These are phyloP conservation scores for Umbelopsis vinacea DNA, from an alignment of 192 early-diverging fungal species.

Conservation along the genomic window DNA sequence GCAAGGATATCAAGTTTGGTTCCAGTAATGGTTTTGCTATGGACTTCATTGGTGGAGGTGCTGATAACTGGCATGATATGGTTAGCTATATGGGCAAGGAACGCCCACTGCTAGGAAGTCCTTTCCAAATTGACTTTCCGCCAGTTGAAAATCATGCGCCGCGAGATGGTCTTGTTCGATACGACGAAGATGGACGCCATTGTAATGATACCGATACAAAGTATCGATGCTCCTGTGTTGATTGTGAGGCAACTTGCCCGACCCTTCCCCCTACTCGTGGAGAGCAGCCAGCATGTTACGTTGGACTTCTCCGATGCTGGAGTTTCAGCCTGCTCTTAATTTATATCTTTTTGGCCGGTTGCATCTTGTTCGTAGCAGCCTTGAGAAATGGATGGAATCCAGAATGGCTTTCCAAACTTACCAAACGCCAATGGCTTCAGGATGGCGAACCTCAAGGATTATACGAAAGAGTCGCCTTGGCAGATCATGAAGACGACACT, in stretches of 20 bases:
- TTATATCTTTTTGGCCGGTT: constrained; percentile 41
- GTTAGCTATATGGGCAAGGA: constrained; percentile 58
- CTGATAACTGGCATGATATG: constrained; percentile 59
- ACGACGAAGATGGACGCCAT: constrained; percentile 30
- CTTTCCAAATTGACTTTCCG: constrained; percentile 70
- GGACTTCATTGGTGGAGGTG: constrained; percentile 70
- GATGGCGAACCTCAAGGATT: constrained; percentile 10
- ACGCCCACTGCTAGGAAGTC: constrained; percentile 57
- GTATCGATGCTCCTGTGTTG: constrained; percentile 65
- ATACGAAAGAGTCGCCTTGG: constrained; percentile 49
- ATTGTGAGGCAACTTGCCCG: constrained; percentile 61
- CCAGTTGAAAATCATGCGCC: constrained; percentile 27
- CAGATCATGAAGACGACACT: constrained; percentile 43
- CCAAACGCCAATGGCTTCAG: constrained; percentile 5
- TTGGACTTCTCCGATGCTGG: constrained; percentile 54
- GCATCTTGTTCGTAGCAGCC: constrained; percentile 32
- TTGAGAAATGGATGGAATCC: constrained; percentile 29
- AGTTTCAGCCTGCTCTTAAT: constrained; percentile 48
- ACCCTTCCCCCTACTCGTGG: constrained; percentile 52
- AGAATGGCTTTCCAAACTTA: neutral
- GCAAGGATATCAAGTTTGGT: constrained; percentile 72
- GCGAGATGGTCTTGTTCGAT: constrained; percentile 19
- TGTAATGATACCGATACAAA: constrained; percentile 58
- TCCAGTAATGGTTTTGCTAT: constrained; percentile 68
- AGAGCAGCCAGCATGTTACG: constrained; percentile 45